phyloP scores from a whole-genome alignment of 345 rosid species.

The Angophora floribunda region DNA sequence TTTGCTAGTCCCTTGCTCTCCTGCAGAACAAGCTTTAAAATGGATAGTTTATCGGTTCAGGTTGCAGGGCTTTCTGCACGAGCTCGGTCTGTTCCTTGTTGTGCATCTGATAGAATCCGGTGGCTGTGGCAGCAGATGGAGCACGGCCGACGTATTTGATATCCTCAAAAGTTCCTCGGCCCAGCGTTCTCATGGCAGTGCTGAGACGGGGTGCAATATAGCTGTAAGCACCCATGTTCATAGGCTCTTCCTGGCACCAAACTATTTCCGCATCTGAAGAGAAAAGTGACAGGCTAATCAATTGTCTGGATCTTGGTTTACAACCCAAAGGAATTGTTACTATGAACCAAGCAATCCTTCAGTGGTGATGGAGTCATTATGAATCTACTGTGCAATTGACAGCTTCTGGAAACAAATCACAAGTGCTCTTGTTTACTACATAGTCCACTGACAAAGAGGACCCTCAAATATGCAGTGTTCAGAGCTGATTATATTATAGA shows the following conservation, averaged over 20 bases:
- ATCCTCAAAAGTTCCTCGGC: slow-evolving; percentile 7
- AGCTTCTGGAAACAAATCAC: background rate
- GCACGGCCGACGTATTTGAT: slow-evolving; percentile 5
- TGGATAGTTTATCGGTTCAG: background rate
- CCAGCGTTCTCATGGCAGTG: background rate
- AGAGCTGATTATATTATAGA: background rate
- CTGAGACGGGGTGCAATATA: background rate
- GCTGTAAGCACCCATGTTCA: slow-evolving; percentile 16
- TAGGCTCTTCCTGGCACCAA: slow-evolving; percentile 10
- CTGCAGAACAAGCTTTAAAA: background rate
- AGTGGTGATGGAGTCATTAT: background rate
- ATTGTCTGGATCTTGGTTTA: background rate
- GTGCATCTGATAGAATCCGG: slow-evolving; percentile 5
- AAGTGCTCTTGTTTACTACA: background rate
- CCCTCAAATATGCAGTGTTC: background rate
- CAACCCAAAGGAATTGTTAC: background rate
- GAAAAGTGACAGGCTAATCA: background rate
- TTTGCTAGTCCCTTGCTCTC: background rate
- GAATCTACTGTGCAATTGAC: background rate
- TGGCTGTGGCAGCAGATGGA: slow-evolving; percentile 8
- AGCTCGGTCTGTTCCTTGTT: slow-evolving; percentile 7
- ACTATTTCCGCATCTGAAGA: slow-evolving; percentile 11
- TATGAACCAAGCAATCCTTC: background rate
- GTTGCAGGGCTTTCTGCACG: slow-evolving; percentile 3
- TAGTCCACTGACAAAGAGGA: background rate